Evolutionary conservation across 352 stramenopile genomes (phyloP).

Genomic region (Elongisporangium prolatum): DNA sequence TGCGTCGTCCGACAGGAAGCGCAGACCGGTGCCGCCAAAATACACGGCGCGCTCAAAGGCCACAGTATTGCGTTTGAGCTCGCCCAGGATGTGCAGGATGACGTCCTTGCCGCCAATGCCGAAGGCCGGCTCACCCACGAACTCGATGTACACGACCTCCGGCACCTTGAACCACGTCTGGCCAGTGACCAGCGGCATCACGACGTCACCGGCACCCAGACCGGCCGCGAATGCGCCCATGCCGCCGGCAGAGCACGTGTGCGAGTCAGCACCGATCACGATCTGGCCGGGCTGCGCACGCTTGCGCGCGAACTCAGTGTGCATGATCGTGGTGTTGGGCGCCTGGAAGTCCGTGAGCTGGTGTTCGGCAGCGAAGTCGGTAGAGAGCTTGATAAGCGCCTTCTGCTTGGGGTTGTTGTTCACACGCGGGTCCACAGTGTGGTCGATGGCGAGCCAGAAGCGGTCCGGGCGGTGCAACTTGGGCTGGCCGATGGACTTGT

Average conservation of each 20-base stretch:
- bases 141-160: constrained; percentile 76
- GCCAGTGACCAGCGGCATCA: constrained; percentile 79
- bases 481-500: constrained; percentile 67
- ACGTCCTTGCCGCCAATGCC: constrained; percentile 81
- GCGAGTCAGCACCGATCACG: constrained; percentile 72
- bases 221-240: constrained; percentile 75
- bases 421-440: constrained; percentile 76
- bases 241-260: constrained; percentile 73
- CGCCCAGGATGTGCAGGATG: constrained; percentile 72
- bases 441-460: constrained; percentile 81
- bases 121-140: constrained; percentile 54
- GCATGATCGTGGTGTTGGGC: constrained; percentile 84
- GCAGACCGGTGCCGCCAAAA: constrained; percentile 60
- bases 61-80: constrained; percentile 81
- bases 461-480: constrained; percentile 70
- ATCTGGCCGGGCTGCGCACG: constrained; percentile 80
- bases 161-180: constrained; percentile 86
- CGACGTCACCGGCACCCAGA: constrained; percentile 68
- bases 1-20: constrained; percentile 68
- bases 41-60: constrained; percentile 78
- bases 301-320: constrained; percentile 79
- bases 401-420: constrained; percentile 77
- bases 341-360: constrained; percentile 73
- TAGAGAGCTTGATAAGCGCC: constrained; percentile 75
- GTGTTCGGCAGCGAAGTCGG: constrained; percentile 69